Evolutionary conservation across 1,284 basidiomycete genomes (phyloP), one percentile per base, ranked within the genome.

Genomic region (Rhodotorula sp.): DNA sequence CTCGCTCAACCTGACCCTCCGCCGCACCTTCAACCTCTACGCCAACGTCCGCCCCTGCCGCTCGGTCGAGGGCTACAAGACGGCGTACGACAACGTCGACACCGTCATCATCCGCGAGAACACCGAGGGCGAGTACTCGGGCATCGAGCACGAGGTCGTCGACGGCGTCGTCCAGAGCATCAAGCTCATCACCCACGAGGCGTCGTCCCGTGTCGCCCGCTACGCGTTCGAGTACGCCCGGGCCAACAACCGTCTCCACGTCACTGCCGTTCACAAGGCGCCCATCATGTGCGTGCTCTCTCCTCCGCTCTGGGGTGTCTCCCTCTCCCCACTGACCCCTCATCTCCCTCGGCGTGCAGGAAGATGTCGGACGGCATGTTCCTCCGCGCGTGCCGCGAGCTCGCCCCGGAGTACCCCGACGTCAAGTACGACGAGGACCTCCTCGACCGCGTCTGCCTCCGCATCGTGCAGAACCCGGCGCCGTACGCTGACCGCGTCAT

Each of bases 361-460:
- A 97, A 97, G 89, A 94, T 98, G 91, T 98, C 95, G 36, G 97
- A 99, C 83, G 97, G 97, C 78, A 97, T 99, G 94, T 99, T 99
- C 87, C 70, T 77, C 54, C 70, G 70, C 32, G 97, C 97, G 56
- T 99, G 96, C 84, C 91, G 97, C 76, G 91, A 94, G 80, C 93
- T 99, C 53, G 91, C 96, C 41, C 94, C 97, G 83, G 94, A 95
- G 75, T 99, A 91, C 87, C 97, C 97, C 51, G 88, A 91, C 74
- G 89, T 99, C 80, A 84, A 85, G 53, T 99, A 99, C 83, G 95
- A 98, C 82, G 97, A 99, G 84, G 97, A 99, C 83, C 86, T 99
- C 61, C 86, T 99, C 75, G 97, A 99, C 84, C 90, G 97, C 78
- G 95, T 92, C 77, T 99, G 97, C 85, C 86, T 99, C 67, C 89